Percentiles rank a stretch among this genome's conserved stretches.
These are phyloP conservation scores for Trichocladium uniseriatum DNA, from an alignment of 495 filamentous ascomycete genomes.

Conservation along the genomic window DNA sequence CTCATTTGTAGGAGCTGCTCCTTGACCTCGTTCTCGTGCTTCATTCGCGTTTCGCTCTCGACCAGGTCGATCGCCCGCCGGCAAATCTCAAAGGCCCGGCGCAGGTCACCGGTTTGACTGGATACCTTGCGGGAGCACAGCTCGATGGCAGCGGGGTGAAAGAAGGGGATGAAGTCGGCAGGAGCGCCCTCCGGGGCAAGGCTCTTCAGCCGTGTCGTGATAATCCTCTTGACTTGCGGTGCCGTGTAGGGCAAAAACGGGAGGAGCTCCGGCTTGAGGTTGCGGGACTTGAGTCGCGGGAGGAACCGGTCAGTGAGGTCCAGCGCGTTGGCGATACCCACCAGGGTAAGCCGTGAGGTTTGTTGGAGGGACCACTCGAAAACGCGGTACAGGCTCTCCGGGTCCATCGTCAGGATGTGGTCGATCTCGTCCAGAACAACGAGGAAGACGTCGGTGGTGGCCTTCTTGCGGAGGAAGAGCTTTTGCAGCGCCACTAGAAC, in stretches of 20 bases:
- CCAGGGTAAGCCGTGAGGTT: slow-evolving; percentile 66
- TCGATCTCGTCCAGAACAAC: slow-evolving; percentile 93
- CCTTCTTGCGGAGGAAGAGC: slow-evolving; percentile 55
- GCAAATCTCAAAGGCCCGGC: slow-evolving; percentile 91
- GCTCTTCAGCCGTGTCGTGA: slow-evolving; percentile 71
- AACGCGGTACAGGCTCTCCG: slow-evolving; percentile 76
- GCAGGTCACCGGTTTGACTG: slow-evolving; percentile 84
- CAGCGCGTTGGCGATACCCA: slow-evolving; percentile 94
- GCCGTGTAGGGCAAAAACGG: slow-evolving; percentile 91
- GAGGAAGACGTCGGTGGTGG: slow-evolving; percentile 50
- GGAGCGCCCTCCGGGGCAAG: slow-evolving; percentile 45
- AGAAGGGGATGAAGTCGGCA: slow-evolving; percentile 65
- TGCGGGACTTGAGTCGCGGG: slow-evolving; percentile 84
- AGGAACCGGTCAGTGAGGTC: slow-evolving; percentile 94
- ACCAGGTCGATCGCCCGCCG: slow-evolving; percentile 82
- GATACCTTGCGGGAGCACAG: slow-evolving; percentile 91
- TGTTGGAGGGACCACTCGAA: slow-evolving; percentile 87
- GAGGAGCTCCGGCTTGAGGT: slow-evolving; percentile 78
- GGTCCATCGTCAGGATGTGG: slow-evolving; percentile 76
- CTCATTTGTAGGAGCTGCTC: slow-evolving; percentile 41
- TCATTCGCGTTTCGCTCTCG: slow-evolving; percentile 68
- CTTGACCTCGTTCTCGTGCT: slow-evolving; percentile 45
- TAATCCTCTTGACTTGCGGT: slow-evolving; percentile 75
- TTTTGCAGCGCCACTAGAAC: slow-evolving; percentile 51
- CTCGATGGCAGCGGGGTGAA: slow-evolving; percentile 88